Percentiles rank a stretch among this genome's conserved stretches.
Evolutionary conservation across 1,139 yeast genomes (phyloP).

Genomic region (Candida dubliniensis): DNA sequence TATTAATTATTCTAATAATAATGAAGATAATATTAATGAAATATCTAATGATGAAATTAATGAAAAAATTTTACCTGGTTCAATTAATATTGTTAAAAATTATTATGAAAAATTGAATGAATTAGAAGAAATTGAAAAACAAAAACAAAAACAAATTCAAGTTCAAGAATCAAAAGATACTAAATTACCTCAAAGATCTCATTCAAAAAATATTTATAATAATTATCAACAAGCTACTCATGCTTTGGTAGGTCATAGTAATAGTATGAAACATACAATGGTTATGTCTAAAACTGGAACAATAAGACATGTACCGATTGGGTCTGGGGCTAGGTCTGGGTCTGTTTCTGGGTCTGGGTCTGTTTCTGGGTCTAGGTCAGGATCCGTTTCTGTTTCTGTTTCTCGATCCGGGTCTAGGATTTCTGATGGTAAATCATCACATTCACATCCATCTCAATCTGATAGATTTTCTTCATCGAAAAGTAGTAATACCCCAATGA

Average conservation of each 20-base stretch:
- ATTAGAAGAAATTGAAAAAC: conserved; percentile 15
- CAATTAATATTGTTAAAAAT: conserved; percentile 24
- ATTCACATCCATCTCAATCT: neutral
- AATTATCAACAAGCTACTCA: conserved; percentile 21
- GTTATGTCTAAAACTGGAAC: neutral
- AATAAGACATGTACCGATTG: conserved; percentile 1
- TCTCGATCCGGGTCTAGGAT: neutral
- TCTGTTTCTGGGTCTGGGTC: neutral
- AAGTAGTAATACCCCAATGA: no score
- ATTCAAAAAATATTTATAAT: conserved; percentile 21
- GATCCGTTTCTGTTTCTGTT: neutral
- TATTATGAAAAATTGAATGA: conserved; percentile 12
- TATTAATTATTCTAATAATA: neutral
- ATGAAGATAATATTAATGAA: conserved; percentile 3
- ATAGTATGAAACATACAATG: neutral
- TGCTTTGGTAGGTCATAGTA: neutral
- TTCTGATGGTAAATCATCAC: neutral
- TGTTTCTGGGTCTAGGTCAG: neutral
- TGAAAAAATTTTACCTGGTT: conserved; percentile 24
- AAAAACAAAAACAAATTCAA: conserved; percentile 8
- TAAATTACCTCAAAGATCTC: conserved; percentile 17
- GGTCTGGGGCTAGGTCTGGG: neutral
- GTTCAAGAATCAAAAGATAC: conserved; percentile 3
- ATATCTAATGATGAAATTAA: conserved; percentile 24
- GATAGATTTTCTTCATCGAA: no score